Evolutionary conservation across 106 monocot genomes (phyloP).

Genomic region (Allium sativum): DNA sequence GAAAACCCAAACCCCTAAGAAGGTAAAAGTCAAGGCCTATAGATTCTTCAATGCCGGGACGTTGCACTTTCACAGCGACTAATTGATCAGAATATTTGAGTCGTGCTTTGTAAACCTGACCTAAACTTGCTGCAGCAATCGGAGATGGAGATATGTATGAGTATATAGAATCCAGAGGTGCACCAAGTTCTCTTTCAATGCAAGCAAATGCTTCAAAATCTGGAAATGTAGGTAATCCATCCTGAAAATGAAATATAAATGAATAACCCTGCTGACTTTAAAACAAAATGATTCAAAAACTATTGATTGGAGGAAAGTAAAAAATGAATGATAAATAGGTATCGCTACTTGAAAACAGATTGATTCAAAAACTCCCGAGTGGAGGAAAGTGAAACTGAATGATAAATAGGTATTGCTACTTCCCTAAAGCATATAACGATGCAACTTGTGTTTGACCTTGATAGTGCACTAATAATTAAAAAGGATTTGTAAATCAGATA

Average conservation of each 20-base stretch:
- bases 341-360: too few species aligned
- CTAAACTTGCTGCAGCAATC: slow-evolving; percentile 97
- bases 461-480: too few species aligned
- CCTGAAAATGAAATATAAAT: slow-evolving; percentile 24
- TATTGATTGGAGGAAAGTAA: too few species aligned
- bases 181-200: slow-evolving; percentile 80
- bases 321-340: too few species aligned
- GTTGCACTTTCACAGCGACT: slow-evolving; percentile 93
- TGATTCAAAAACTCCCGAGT: too few species aligned
- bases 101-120: slow-evolving; percentile 92
- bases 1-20: slow-evolving; percentile 72
- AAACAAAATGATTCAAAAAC: too few species aligned
- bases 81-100: slow-evolving; percentile 71
- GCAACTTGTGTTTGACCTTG: too few species aligned
- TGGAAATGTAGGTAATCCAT: slow-evolving; percentile 88
- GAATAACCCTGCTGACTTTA: too few species aligned
- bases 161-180: slow-evolving; percentile 79
- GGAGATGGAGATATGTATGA: slow-evolving; percentile 82
- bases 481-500: too few species aligned
- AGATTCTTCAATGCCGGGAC: slow-evolving; percentile 87
- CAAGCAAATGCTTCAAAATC: slow-evolving; percentile 80
- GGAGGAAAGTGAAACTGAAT: too few species aligned
- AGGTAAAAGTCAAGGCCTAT: slow-evolving; percentile 91
- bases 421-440: too few species aligned
- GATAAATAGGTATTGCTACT: too few species aligned